Percentiles rank a stretch among this genome's conserved stretches.
Evolutionary conservation across 495 filamentous ascomycete species (phyloP).

Genomic region (Cercophora samala): DNA sequence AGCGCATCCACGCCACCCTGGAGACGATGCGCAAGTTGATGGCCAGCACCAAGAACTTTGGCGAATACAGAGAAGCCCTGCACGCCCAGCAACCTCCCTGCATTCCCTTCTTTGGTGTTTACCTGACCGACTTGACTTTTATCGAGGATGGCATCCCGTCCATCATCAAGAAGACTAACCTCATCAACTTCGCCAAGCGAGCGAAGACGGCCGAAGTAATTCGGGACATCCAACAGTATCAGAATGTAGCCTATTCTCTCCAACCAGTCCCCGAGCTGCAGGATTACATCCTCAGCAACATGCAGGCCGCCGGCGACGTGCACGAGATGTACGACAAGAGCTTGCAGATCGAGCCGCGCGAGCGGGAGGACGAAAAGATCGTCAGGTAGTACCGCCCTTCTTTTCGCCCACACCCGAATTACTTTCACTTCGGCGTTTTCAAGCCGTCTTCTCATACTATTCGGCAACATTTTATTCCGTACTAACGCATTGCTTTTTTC

Average conservation of each 20-base stretch:
- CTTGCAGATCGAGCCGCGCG: constrained; percentile 85
- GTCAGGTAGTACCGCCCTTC: constrained; percentile 46
- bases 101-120: constrained; percentile 98
- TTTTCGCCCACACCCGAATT: constrained; percentile 1
- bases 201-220: constrained; percentile 98
- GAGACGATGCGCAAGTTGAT: constrained; percentile 92
- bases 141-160: constrained; percentile 98
- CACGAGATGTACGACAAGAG: constrained; percentile 99
- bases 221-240: constrained; percentile 96
- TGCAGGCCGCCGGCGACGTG: constrained; percentile 85
- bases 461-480: neutral
- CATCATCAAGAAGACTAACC: constrained; percentile 85
- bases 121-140: constrained; percentile 96
- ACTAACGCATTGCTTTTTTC: neutral
- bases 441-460: neutral
- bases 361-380: constrained; percentile 87
- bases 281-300: constrained; percentile 93
- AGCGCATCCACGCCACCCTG: constrained; percentile 70
- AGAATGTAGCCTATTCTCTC: constrained; percentile 90
- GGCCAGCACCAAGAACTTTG: constrained; percentile 98
- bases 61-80: constrained; percentile 88
- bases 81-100: constrained; percentile 93
- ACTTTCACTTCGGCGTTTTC: neutral
- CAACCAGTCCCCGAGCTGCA: constrained; percentile 88
- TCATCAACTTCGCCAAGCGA: constrained; percentile 98